Evolutionary conservation across 352 stramenopile genomes (phyloP), one percentile per base, ranked within the genome.

Genomic region (Phytophthora hybrid): DNA sequence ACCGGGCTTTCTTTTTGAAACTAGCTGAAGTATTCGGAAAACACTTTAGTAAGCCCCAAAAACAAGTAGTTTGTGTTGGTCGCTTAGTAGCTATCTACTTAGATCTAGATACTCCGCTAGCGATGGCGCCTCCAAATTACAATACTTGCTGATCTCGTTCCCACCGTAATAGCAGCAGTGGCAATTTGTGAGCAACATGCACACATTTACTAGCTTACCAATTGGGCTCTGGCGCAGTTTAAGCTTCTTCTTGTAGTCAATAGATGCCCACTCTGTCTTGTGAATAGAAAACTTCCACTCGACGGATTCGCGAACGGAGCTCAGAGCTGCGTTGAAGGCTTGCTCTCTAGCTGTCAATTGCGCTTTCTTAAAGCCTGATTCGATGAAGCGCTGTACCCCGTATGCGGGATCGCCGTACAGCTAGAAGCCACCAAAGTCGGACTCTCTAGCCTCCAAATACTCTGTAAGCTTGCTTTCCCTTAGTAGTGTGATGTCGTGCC

Each of bases 101-200:
- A 59, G 10, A 21, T 70, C 41, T 64, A 64, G 21, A 55, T 71
- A 71, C 29, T 60, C 31, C 37, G 32, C 47, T 66, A 71, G 59
- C 18, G 47, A 34, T 60, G 64, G 47, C 23, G 47, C 47, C n/a
- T 54, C 49, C 47, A 65, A 71, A 49, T 61, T 0, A 18, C 63
- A 56, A 11, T 46, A 61, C 46, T 71, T 65, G 64, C 64, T 71
- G 54, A 61, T 65, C 32, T 65, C 37, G 29, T 65, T 71, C 37
- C 46, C 47, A 4, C 44, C n/a, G 16, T 71, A 41, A 21, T 65
- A 57, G 37, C 31, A 65, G 37, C 55, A 65, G 44, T 61, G 56
- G 46, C 44, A 66, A 34, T 71, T 61, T 14, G 64, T 71, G 37
- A 71, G 56, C 6, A 71, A 37, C 64, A 56, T 71, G 46, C 46